Conservation (phyloP, 2,329 filamentous ascomycete species). For the Alternaria solani region DNA sequence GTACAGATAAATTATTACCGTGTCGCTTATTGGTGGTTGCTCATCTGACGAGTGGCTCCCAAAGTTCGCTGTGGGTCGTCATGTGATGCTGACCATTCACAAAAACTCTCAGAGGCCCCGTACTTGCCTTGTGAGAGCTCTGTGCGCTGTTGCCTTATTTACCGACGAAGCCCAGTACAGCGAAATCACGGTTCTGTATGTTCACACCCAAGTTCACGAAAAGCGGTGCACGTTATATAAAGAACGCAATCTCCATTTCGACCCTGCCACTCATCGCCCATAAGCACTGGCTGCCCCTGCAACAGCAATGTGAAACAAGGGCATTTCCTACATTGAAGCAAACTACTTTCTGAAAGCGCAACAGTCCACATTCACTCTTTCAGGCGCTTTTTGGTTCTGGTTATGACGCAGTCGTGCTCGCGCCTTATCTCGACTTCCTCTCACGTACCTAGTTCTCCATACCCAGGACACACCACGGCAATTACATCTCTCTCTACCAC, state of each 20-base stretch:
- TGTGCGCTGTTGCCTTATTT: background rate
- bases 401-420: background rate
- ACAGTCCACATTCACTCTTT: background rate
- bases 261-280: background rate
- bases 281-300: background rate
- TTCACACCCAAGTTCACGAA: background rate
- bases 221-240: background rate
- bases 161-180: too few relatives aligned
- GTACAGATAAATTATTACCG: background rate
- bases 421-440: background rate
- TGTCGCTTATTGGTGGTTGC: background rate
- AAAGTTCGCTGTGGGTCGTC: background rate
- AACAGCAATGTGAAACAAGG: background rate
- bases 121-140: background rate
- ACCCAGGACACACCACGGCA: background rate
- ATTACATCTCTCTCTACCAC: background rate
- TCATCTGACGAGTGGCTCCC: background rate
- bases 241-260: background rate
- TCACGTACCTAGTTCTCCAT: background rate
- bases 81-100: constrained; percentile 1
- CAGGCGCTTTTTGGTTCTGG: background rate
- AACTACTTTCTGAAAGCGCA: background rate
- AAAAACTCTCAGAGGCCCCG: background rate
- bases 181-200: background rate
- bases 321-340: background rate